phyloP scores from a whole-genome alignment of 805 yeast species.

The Metschnikowia continentalis region DNA sequence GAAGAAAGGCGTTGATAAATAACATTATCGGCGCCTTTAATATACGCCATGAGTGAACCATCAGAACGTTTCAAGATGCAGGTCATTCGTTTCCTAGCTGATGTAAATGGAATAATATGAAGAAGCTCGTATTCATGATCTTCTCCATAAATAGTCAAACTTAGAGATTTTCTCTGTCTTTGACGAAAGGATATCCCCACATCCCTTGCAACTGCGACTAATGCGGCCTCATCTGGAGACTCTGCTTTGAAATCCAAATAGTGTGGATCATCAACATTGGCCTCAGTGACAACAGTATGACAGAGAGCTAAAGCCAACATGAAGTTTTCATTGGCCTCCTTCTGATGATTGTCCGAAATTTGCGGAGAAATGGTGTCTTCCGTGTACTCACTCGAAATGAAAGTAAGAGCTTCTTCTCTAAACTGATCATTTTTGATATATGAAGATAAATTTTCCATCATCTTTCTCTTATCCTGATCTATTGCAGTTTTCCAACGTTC shows the following conservation, averaged over 20 bases:
- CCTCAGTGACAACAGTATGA: conserved; percentile 69
- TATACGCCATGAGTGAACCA: conserved; percentile 42
- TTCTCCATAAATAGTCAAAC: conserved; percentile 44
- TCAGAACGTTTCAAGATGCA: conserved; percentile 49
- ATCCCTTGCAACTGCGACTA: conserved; percentile 73
- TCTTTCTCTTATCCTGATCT: conserved; percentile 42
- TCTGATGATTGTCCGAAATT: conserved; percentile 29
- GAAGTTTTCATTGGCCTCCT: conserved; percentile 49
- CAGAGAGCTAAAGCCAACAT: conserved; percentile 67
- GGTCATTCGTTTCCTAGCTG: conserved; percentile 78
- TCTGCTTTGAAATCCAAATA: conserved; percentile 63
- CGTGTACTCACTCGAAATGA: conserved; percentile 56
- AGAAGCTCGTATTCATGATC: conserved; percentile 45
- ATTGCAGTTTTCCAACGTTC: conserved; percentile 54
- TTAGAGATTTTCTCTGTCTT: conserved; percentile 46
- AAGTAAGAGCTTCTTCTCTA: conserved; percentile 45
- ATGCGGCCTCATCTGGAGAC: conserved; percentile 80
- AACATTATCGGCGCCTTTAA: conserved; percentile 77
- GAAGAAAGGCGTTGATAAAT: conserved; percentile 45
- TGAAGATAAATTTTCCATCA: conserved; percentile 43
- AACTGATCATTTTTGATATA: conserved; percentile 44
- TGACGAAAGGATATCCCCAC: conserved; percentile 62
- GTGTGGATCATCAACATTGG: conserved; percentile 34
- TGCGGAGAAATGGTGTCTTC: conserved; percentile 45
- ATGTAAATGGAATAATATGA: conserved; percentile 59